These are phyloP conservation scores for Trichoderma sp. DNA, from an alignment of 2,329 filamentous ascomycete genomes.

Conservation along the genomic window DNA sequence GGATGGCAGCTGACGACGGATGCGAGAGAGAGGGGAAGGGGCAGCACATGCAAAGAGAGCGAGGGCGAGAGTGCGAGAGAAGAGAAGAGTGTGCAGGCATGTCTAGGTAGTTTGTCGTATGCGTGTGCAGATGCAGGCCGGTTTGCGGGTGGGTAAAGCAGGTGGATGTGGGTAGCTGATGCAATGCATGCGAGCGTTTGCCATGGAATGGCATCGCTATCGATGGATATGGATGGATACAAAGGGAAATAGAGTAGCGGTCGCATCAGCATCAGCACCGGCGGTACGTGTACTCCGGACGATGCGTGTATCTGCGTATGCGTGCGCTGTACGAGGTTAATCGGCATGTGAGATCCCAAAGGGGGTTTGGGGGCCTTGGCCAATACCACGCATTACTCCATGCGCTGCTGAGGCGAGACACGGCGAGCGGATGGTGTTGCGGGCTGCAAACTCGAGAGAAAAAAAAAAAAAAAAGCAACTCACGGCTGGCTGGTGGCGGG, in stretches of 20 bases:
- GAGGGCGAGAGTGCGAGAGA: neutral
- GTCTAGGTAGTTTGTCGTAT: neutral
- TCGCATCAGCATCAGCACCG: neutral
- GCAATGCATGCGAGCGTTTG: constrained; percentile 11
- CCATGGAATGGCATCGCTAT: neutral
- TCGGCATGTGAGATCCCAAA: constrained; percentile 15
- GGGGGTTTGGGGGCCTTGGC: neutral
- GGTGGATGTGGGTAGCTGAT: constrained; percentile 10
- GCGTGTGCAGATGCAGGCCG: constrained; percentile 15
- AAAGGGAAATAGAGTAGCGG: neutral
- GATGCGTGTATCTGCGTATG: neutral
- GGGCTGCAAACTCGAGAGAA: neutral
- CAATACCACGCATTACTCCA: neutral
- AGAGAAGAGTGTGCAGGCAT: constrained; percentile 16
- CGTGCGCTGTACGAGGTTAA: neutral
- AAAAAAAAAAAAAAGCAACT: neutral
- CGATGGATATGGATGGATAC: neutral
- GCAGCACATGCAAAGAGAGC: constrained; percentile 7
- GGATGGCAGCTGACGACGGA: constrained; percentile 10
- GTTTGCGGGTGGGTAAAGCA: constrained; percentile 9
- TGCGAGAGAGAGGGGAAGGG: constrained; percentile 17
- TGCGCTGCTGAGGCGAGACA: neutral
- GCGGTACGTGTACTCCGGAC: neutral
- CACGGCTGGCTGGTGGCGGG: neutral
- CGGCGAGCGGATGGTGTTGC: neutral